Conservation (phyloP, 1,284 basidiomycete genomes). For the Trichosporon coremiiforme region DNA sequence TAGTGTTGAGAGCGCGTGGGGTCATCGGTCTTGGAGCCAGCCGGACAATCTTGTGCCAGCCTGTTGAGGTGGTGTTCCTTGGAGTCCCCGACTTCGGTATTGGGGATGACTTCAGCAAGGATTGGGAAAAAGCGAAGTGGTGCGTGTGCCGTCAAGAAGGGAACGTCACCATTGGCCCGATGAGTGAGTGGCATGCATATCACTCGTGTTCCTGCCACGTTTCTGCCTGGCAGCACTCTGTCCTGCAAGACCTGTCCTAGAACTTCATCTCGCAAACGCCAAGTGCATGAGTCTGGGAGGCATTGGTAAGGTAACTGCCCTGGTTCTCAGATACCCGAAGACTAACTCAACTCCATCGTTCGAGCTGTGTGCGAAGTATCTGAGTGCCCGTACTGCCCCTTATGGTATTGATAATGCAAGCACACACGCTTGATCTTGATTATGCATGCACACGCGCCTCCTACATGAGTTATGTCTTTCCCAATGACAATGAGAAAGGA, state of each 20-base stretch:
- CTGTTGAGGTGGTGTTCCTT: background rate
- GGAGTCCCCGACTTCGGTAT: background rate
- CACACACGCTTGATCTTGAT: background rate
- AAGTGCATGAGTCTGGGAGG: too few relatives aligned
- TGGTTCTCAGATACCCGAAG: background rate
- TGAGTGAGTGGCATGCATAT: background rate
- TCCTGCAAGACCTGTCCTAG: background rate
- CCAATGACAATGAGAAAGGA: background rate
- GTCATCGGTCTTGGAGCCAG: background rate
- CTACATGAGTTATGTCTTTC: background rate
- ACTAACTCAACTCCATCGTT: background rate
- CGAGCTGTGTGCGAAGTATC: background rate
- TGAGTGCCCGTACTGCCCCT: background rate
- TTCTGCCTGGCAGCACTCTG: background rate
- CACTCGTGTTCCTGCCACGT: background rate
- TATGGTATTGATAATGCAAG: too few relatives aligned
- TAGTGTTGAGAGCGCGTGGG: background rate
- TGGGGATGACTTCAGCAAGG: background rate
- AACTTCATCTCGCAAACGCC: background rate
- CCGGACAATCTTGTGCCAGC: background rate
- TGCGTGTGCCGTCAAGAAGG: background rate
- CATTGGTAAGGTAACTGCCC: too few relatives aligned
- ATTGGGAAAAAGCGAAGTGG: background rate
- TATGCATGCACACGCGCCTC: background rate
- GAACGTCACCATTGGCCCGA: background rate